phyloP scores from a whole-genome alignment of 2,329 filamentous ascomycete species.

The Dissoconium aciculare region DNA sequence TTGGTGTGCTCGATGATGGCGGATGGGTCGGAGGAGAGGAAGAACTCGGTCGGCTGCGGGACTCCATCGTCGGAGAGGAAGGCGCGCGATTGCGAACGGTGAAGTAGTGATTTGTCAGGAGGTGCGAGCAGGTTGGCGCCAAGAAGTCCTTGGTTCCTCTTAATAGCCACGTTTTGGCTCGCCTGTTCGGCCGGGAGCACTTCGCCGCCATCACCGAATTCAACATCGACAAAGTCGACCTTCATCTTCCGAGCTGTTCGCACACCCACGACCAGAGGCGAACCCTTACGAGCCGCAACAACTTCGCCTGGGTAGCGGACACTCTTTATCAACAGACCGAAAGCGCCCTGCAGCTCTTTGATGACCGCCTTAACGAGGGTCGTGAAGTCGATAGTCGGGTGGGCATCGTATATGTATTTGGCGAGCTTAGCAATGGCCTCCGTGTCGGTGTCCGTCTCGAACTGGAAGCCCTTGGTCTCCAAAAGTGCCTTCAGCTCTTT shows the following conservation, averaged over 20 bases:
- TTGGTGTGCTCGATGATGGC: slow-evolving; percentile 99
- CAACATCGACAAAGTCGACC: slow-evolving; percentile 98
- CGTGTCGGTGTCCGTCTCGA: slow-evolving; percentile 98
- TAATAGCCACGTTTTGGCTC: slow-evolving; percentile 89
- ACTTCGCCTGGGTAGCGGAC: slow-evolving; percentile 97
- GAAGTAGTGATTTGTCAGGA: slow-evolving; percentile 92
- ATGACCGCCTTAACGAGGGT: slow-evolving; percentile 95
- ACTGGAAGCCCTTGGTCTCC: slow-evolving; percentile 87
- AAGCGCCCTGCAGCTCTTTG: slow-evolving; percentile 94
- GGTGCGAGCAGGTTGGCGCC: slow-evolving; percentile 61
- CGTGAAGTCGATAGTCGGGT: slow-evolving; percentile 89
- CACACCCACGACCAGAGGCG: slow-evolving; percentile 91
- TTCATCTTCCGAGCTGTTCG: slow-evolving; percentile 98
- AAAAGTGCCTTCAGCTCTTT: slow-evolving; percentile 95
- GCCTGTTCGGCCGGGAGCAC: slow-evolving; percentile 81
- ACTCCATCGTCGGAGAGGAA: slow-evolving; percentile 98
- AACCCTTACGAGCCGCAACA: slow-evolving; percentile 95
- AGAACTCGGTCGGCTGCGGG: slow-evolving; percentile 97
- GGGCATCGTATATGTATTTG: slow-evolving; percentile 94
- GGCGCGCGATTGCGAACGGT: slow-evolving; percentile 94
- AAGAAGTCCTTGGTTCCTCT: slow-evolving; percentile 52
- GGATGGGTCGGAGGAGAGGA: slow-evolving; percentile 95
- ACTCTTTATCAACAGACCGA: slow-evolving; percentile 93
- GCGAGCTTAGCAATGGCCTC: slow-evolving; percentile 98
- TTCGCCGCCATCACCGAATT: slow-evolving; percentile 78